Evolutionary conservation across 768 basidiomycete genomes (phyloP), one percentile per base, ranked within the genome.

Genomic region (Albatrellus ellisii): DNA sequence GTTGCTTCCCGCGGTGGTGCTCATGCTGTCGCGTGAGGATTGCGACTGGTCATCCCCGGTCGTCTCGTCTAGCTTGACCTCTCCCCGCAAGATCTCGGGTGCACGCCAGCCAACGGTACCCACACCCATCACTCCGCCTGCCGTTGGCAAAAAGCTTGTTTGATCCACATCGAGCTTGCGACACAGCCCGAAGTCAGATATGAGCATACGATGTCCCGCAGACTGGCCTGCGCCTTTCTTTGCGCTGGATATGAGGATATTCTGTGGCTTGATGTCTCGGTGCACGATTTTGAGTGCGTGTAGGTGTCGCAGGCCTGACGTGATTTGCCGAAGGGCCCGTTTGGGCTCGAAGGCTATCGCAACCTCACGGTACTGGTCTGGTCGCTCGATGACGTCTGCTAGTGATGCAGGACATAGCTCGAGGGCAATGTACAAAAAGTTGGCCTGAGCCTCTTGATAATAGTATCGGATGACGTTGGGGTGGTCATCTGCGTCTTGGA

Each of bases 381-480:
- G 87, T 25, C 66, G 75, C 53, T 92, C 90, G 54, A 94, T 65
- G 42, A 92, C 64, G 55, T 94, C 88, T 1, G 84, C 87, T 1
- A 95, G 76, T 3, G 87, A 87, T 1, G 84, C 86, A 0, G 88
- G 89, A 56, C 90, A 91, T 4, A 98, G 70, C 55, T 99, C 95
- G 32, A 99, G 79, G 2, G 95, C 95, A 48, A 99, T 98, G 61
- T 94, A 98, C 8, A 98, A 76, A 68, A 98, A 98, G 54, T 86
- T 90, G 17, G 79, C 79, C 22, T 86, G 84, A 3, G 83, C 69
- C 65, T 98, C 94, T 67, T 98, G 91, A 62, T 89, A 98, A 61
- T 91, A 99, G 58, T 99, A 95, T 22, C 90, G 82, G 52, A 98
- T 92, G 58, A 99, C 95, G 63, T 99, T 97, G 14, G 90, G 90